Evolutionary conservation across 768 basidiomycete species (phyloP), one percentile per base, ranked within the genome.

Genomic region (Coprinopsis sp.): DNA sequence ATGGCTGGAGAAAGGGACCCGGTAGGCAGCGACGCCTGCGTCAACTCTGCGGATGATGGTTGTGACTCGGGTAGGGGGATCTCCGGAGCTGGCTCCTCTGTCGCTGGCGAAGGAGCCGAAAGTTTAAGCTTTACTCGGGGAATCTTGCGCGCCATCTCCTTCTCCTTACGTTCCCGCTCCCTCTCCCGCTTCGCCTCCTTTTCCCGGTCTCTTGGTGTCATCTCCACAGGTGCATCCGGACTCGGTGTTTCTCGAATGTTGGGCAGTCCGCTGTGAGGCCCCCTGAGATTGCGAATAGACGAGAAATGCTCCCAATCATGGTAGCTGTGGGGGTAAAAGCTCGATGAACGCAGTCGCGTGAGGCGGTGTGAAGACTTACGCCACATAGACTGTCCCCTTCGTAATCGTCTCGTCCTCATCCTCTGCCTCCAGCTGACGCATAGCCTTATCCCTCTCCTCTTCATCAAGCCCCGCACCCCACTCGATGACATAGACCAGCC

Each of bases 301-400:
- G 88, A 91, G 58, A 93, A 95, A 61, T 95, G 92, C 58, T 95
- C 91, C 88, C 89, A 93, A 62, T 92, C 89, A 58, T 93, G 86
- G 61, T 91, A 94, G 24, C 88, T 89, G 57, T 11, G 22, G 4
- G 14, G 23, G 27, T 7, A 44, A 48, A 19, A 33, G 39, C 24
- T 36, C 21, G 37, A 21, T 33, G 22, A 47, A 30, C 44, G 18
- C 21, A 44, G 28, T 47, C 29, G 14, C 28, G 43, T 16, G 29
- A 25, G 4, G 18, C 25, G 50, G 38, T 1, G 42, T 51, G 45
- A 30, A 42, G 19, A 84, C 88, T 63, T 66, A 91, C 86, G 91
- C 91, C 49, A 92, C 87, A 67, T 91, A 92, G 14, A 92, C 72
- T 2, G 86, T 77, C n/a, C 47, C 47, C 19, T 36, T 14, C 21